Evolutionary conservation across 768 basidiomycete genomes (phyloP).

Genomic region (Hygrophorus pudorinus): DNA sequence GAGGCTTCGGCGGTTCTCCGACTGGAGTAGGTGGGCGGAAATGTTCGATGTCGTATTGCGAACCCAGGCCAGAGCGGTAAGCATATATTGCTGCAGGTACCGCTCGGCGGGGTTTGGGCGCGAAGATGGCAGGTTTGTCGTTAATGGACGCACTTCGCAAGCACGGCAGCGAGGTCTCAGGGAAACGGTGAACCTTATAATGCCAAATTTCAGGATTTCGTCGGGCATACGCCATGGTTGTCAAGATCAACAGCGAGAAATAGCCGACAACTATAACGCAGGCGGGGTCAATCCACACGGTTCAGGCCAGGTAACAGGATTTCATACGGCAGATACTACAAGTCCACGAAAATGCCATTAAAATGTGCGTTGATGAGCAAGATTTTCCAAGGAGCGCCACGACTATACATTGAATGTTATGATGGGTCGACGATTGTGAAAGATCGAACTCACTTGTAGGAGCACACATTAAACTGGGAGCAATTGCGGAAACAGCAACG

Average conservation of each 20-base stretch:
- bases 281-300: slow-evolving; percentile 4
- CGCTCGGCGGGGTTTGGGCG: slow-evolving; percentile 32
- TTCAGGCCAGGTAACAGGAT: neutral
- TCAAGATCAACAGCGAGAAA: slow-evolving; percentile 36
- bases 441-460: neutral
- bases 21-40: slow-evolving; percentile 21
- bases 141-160: neutral
- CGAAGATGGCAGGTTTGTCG: slow-evolving; percentile 29
- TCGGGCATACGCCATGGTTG: slow-evolving; percentile 30
- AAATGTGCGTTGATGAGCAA: slow-evolving; percentile 45
- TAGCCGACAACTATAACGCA: slow-evolving; percentile 44
- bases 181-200: slow-evolving; percentile 26
- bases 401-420: slow-evolving; percentile 1
- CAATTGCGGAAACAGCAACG: slow-evolving; percentile 33
- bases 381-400: slow-evolving; percentile 9
- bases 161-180: slow-evolving; percentile 21
- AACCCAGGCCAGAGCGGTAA: slow-evolving; percentile 29
- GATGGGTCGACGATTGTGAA: neutral
- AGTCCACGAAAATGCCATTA: slow-evolving; percentile 55
- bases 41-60: slow-evolving; percentile 40
- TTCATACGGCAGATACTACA: slow-evolving; percentile 31
- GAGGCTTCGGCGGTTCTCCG: slow-evolving; percentile 12
- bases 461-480: slow-evolving; percentile 22
- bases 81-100: slow-evolving; percentile 24
- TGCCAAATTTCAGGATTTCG: slow-evolving; percentile 44